Conservation (phyloP, 495 filamentous ascomycete species). For the Amniculicola lignicola region DNA sequence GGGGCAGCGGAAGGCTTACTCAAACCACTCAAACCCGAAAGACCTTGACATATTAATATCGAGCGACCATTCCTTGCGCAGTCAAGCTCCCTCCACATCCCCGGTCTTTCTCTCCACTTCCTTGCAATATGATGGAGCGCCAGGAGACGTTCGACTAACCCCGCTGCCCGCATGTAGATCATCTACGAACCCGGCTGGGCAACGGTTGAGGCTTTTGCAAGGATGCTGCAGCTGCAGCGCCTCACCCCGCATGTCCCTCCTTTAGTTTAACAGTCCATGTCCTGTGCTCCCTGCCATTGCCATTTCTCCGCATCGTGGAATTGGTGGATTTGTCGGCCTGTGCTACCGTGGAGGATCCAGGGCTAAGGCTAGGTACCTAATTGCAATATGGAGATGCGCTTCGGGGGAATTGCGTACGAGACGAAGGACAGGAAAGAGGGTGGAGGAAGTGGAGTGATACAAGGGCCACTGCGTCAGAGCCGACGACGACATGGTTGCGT, state of each 20-base stretch:
- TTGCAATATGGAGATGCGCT: background rate
- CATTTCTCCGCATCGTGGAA: constrained; percentile 15
- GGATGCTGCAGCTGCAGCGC: too few species aligned
- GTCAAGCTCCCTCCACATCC: too few species aligned
- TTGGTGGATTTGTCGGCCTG: constrained; percentile 15
- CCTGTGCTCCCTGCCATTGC: constrained; percentile 3
- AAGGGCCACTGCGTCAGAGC: background rate
- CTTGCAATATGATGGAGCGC: too few species aligned
- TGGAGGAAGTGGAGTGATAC: background rate
- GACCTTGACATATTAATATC: too few species aligned
- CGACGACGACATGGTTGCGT: background rate
- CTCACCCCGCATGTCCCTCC: too few species aligned
- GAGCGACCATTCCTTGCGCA: too few species aligned
- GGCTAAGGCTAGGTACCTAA: background rate
- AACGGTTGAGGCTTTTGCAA: constrained; percentile 20
- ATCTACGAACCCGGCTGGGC: constrained; percentile 17
- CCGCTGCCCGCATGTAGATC: too few species aligned
- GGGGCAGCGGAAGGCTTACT: too few species aligned
- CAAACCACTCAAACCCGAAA: too few species aligned
- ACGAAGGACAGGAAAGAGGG: background rate
- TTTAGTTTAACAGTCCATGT: too few species aligned
- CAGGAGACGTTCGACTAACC: too few species aligned
- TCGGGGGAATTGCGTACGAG: background rate
- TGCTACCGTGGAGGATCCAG: background rate
- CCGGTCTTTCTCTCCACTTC: too few species aligned